phyloP scores from a whole-genome alignment of 1,284 basidiomycete genomes.

The Cutaneotrichosporon arboriforme region DNA sequence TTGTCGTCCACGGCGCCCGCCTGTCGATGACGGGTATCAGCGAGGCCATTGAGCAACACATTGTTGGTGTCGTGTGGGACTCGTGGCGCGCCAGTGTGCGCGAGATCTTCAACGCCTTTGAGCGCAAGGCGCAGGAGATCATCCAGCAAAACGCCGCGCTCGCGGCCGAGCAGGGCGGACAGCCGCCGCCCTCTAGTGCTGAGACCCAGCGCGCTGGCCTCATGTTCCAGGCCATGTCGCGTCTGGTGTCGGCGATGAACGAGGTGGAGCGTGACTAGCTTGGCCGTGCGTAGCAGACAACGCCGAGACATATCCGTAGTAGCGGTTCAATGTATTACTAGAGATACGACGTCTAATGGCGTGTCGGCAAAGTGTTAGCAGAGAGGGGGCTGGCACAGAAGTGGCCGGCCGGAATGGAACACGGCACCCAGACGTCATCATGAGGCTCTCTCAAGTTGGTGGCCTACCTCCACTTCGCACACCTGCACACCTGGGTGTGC shows the following conservation, averaged over 20 bases:
- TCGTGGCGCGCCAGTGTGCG: conserved; percentile 44
- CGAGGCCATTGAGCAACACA: conserved; percentile 47
- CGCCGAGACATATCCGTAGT: not conserved
- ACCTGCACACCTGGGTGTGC: no score
- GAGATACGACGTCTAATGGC: not conserved
- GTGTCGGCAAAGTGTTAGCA: not conserved
- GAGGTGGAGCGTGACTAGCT: conserved; percentile 39
- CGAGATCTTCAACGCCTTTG: conserved; percentile 42
- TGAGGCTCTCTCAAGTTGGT: no score
- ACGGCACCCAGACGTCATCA: no score
- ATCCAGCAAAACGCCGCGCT: conserved; percentile 31
- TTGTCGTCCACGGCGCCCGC: conserved; percentile 43
- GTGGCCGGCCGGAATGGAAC: no score
- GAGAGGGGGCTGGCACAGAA: not conserved
- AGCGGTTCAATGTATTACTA: not conserved
- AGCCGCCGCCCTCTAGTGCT: conserved; percentile 20
- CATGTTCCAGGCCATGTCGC: conserved; percentile 44
- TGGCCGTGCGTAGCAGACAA: not conserved
- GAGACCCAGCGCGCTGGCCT: conserved; percentile 45
- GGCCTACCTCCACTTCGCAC: no score
- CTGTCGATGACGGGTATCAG: conserved; percentile 43
- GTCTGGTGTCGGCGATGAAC: conserved; percentile 47
- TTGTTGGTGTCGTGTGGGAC: conserved; percentile 48
- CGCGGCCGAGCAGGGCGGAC: conserved; percentile 8
- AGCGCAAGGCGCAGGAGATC: conserved; percentile 43